Evolutionary conservation across 305 asterid species (phyloP), one percentile per base, ranked within the genome.

Genomic region (Caryopteris hybrid): DNA sequence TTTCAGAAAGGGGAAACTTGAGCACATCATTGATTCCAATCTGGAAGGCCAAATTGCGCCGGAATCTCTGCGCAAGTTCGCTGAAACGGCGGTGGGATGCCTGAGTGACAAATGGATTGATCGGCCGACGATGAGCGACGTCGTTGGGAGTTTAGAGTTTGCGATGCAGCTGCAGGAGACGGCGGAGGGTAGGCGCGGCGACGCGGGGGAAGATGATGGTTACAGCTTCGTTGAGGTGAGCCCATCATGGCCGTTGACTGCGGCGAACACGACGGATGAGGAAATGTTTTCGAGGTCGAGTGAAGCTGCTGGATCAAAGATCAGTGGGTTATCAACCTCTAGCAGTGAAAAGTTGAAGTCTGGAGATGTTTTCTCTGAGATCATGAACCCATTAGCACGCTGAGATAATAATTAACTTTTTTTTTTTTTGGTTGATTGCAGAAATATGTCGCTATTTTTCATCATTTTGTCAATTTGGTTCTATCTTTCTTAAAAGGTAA

Each of bases 131-230:
- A 87, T 87, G 90, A 71, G 63, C 36, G 88, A 87, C 69, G 76
- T 87, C 2, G 85, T 89, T 9, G 71, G 90, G 89, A 80, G 77
- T 54, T 78, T 89, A 2, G 89, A 86, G 70, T 85, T 80, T 16
- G 84, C 87, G 0, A 38, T 81, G 73, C 78, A 85, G 63, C 80
- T 80, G 48, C 94, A 86, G 27, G 85, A 69, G 22, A 72, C 61
- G 8, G 88, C 84, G 0, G 87, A 86, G 36, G 55, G 75, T 1
- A 61, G 74, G 31, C 76, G 54, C 4, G 60, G 25, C 9, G 14
- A 31, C 8, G 23, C 1, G n/a, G n/a, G n/a, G n/a, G n/a, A n/a
- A n/a, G n/a, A n/a, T n/a, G n/a, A n/a, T n/a, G n/a, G n/a, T n/a
- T n/a, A n/a, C n/a, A n/a, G n/a, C n/a, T n/a, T n/a, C n/a, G n/a